These are phyloP conservation scores for Lachancea sp. DNA, from an alignment of 805 yeast genomes.

Conservation along the genomic window DNA sequence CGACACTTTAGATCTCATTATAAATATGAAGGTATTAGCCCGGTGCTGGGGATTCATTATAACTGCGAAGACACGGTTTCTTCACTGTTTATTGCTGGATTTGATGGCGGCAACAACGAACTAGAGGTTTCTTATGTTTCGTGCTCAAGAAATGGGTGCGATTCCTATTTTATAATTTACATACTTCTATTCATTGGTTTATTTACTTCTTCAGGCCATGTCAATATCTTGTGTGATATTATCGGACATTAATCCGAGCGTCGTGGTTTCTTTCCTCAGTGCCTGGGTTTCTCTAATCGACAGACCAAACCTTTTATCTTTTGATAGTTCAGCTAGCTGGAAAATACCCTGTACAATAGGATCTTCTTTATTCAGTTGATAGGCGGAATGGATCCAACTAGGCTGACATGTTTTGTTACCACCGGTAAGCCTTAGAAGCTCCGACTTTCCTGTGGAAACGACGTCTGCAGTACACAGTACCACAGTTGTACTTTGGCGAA, in stretches of 20 bases:
- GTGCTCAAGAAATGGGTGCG: slow-evolving; percentile 1
- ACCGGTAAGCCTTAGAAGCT: slow-evolving; percentile 74
- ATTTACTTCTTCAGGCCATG: slow-evolving; percentile 1
- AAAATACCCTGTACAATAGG: slow-evolving; percentile 40
- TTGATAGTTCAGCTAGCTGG: slow-evolving; percentile 51
- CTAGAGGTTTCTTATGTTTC: neutral
- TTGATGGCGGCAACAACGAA: neutral
- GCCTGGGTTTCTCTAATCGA: slow-evolving; percentile 58
- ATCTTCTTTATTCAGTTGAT: slow-evolving; percentile 48
- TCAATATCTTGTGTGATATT: slow-evolving; percentile 7
- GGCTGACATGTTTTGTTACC: slow-evolving; percentile 64
- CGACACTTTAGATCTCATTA: too few relatives aligned
- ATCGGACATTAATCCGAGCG: neutral
- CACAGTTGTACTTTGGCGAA: slow-evolving; percentile 76
- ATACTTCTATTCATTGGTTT: neutral
- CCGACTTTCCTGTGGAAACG: slow-evolving; percentile 40
- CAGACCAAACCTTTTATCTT: slow-evolving; percentile 67
- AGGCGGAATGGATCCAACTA: slow-evolving; percentile 81
- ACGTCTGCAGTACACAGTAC: slow-evolving; percentile 44
- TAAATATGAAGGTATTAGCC: too few relatives aligned
- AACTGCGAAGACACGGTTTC: too few relatives aligned
- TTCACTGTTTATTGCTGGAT: neutral
- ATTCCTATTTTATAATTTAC: slow-evolving; percentile 1
- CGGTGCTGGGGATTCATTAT: too few relatives aligned
- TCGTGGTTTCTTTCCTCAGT: slow-evolving; percentile 31